Evolutionary conservation across 352 stramenopile genomes (phyloP), one percentile per base, ranked within the genome.

Genomic region (Phytophthora foliorum): DNA sequence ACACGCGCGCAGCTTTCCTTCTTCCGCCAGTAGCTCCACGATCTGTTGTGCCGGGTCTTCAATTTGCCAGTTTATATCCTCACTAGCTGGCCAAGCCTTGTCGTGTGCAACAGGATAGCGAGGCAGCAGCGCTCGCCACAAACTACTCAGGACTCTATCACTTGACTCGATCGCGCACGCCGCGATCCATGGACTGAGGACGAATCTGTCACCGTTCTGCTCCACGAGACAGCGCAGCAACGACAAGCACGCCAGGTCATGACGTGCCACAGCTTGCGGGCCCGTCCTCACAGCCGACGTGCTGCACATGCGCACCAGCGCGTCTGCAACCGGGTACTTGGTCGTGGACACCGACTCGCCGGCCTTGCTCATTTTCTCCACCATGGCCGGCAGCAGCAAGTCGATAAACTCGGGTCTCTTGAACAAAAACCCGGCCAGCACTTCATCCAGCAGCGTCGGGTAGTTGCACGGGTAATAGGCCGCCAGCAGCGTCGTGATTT

Each of bases 401-500:
- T 88, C 75, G n/a, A 85, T 87, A 64, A 90, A 81, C 68, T 96
- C 88, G 0, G 89, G 89, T 19, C 88, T 67, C 51, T 89, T 87
- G 46, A 96, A 93, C 44, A 95, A 67, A 41, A 95, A 94, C 0
- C 70, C 76, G 0, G 79, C 84, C 8, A 96, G 59, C 13, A 96
- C 82, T 61, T 96, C 82, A 53, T 96, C 89, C 54, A 96, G 69
- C 54, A 96, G 74, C 25, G 86, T 94, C 19, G 89, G 70, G 58
- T 96, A 92, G 45, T 72, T 81, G 60, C 86, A 95, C 42, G 89
- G 89, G 62, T 95, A 96, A 55, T 94, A 95, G 13, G 84, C 85
- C 10, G 83, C 87, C 36, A 96, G 74, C 38, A 94, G 65, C 41
- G 81, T 90, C 32, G 75, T 86, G 32, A 92, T 60, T 60, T 95